Conservation (phyloP, 306 rosid species). For the Casuarina glauca region DNA sequence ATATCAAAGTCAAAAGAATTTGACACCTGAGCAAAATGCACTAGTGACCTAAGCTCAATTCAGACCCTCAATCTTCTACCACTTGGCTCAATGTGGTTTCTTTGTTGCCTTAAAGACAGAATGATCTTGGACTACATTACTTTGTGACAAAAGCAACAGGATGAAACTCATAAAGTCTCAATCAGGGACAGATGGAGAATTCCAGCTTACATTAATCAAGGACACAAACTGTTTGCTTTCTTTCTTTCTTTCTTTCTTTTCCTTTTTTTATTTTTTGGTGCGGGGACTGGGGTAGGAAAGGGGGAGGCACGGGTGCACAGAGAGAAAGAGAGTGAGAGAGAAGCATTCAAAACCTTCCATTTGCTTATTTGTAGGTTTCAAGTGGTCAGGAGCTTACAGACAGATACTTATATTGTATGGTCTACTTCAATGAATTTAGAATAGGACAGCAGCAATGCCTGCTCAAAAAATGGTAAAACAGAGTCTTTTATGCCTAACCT, state of each 20-base stretch:
- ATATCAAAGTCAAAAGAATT: not conserved
- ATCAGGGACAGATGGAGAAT: not conserved
- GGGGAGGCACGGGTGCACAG: too few species aligned
- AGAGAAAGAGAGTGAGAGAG: too few species aligned
- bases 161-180: not conserved
- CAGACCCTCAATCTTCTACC: not conserved
- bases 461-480: slow-evolving; percentile 20
- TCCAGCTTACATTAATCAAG: not conserved
- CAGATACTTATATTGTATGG: not conserved
- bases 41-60: not conserved
- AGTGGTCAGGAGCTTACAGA: not conserved
- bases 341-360: not conserved
- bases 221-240: too few species aligned
- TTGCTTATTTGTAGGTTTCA: not conserved
- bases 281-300: too few species aligned
- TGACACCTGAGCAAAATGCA: not conserved
- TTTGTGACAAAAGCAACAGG: not conserved
- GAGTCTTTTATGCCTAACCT: slow-evolving; percentile 51
- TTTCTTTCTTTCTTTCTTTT: too few species aligned
- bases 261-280: too few species aligned
- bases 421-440: not conserved
- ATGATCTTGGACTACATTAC: not conserved
- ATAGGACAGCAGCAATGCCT: slow-evolving; percentile 16
- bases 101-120: not conserved
- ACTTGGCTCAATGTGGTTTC: not conserved